Evolutionary conservation across 2,329 filamentous ascomycete genomes (phyloP), one percentile per base, ranked within the genome.

Genomic region (Ceratocystis diversiconidia): DNA sequence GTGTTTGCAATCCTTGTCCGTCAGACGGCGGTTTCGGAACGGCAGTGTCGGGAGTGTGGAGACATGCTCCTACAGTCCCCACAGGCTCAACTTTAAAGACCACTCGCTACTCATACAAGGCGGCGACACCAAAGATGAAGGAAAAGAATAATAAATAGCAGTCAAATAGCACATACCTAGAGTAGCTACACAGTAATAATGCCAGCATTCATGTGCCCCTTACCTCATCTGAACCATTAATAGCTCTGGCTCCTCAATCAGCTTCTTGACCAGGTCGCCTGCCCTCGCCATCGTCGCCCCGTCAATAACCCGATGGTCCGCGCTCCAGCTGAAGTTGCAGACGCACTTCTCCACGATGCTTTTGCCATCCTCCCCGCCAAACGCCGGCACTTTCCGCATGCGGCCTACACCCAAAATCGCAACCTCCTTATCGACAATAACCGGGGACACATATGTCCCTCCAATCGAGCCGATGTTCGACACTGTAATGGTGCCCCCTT

Each of bases 401-500:
- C 88, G 85, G 4, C 94, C 94, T 36, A 99, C 80, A 10, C 92
- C 94, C 32, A 99, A 76, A 72, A 99, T 99, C 7, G 90, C 91
- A 8, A 97, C 89, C 76, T 97, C 92, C 52, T 84, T 88, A 69
- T 91, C 87, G 60, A 96, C 90, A 70, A 99, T 90, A 62, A 99
- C 89, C 1, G 94, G 94, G 36, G 88, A 86, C 60, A 97, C 85
- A 71, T 95, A 95, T 0, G 89, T 94, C 32, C 94, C 94, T 65
- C 94, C 94, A 59, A 99, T 90, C 71, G 86, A 95, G 59, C 94
- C 94, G 70, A 99, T 96, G 74, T 99, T 99, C 71, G 91, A 96
- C 62, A 99, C 85, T 0, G 94, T 96, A 72, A 99, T 92, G 1
- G 94, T 97, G 17, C 91, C 91, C 63, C 91, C 91, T 44, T 80